Percentiles rank a stretch among this genome's conserved stretches.
Evolutionary conservation across 179 eudicot species (phyloP).

Genomic region (Camellia oleifera): DNA sequence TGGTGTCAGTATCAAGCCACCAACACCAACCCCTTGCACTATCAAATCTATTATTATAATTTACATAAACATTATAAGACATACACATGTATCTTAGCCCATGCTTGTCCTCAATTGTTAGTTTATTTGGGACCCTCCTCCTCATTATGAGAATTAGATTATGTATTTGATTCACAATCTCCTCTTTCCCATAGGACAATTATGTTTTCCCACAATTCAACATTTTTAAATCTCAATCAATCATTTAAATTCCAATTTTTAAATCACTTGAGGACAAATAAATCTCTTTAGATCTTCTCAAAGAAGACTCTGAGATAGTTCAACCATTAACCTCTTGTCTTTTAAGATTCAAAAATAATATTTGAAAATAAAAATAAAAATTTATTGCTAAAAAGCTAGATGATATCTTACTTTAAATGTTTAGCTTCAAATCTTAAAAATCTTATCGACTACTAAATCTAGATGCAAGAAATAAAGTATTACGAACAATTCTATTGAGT

Average conservation of each 20-base stretch:
- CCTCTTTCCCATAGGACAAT: background rate
- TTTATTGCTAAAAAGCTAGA: no score
- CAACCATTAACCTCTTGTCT: no score
- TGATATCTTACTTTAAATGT: no score
- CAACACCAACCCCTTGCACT: constrained; percentile 3
- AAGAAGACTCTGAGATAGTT: background rate
- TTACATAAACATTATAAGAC: background rate
- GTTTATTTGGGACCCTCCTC: background rate
- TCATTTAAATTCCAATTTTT: background rate
- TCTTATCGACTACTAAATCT: no score
- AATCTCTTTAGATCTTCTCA: constrained; percentile 3
- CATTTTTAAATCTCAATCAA: background rate
- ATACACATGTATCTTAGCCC: background rate
- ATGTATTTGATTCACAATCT: constrained; percentile 12
- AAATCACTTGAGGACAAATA: constrained; percentile 3
- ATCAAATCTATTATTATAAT: background rate
- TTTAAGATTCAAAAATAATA: no score
- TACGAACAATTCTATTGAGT: no score
- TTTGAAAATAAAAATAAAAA: no score
- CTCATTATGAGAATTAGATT: constrained; percentile 10
- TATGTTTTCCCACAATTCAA: background rate
- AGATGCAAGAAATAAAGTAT: no score
- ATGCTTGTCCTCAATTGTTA: constrained; percentile 5
- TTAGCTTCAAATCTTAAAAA: no score
- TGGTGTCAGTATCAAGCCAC: constrained; percentile 13